Conservation (phyloP, 148 eudicot genomes). For the Rhododendron williamsianum region DNA sequence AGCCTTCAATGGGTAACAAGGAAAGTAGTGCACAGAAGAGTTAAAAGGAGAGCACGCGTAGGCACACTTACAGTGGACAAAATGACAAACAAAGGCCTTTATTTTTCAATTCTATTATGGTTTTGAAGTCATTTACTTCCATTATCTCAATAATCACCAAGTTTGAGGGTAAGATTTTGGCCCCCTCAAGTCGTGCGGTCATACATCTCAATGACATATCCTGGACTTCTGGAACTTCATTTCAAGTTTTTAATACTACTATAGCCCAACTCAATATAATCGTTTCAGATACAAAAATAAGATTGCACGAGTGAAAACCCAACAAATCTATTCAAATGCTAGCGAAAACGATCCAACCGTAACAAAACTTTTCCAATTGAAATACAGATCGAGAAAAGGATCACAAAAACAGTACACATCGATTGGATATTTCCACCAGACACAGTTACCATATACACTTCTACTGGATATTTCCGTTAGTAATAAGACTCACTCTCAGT, state of each 20-base stretch:
- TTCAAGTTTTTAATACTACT: not conserved
- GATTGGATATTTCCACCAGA: not conserved
- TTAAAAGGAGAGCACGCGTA: constrained; percentile 18
- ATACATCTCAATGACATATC: not conserved
- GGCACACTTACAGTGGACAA: constrained; percentile 9
- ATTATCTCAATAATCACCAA: not conserved
- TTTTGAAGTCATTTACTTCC: not conserved
- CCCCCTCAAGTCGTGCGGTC: not conserved
- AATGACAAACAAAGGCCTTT: not conserved
- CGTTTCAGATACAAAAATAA: too few relatives aligned
- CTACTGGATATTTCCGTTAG: not conserved
- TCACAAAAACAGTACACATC: not conserved
- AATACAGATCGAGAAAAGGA: not conserved
- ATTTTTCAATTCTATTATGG: not conserved
- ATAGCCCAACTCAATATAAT: too few relatives aligned
- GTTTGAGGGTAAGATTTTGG: not conserved
- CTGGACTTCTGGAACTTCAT: not conserved
- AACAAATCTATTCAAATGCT: too few relatives aligned
- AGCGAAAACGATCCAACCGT: too few relatives aligned
- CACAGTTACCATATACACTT: not conserved
- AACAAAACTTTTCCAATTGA: not conserved
- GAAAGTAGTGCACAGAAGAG: constrained; percentile 42
- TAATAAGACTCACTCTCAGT: not conserved
- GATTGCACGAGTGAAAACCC: too few relatives aligned
- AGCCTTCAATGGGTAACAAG: constrained; percentile 15